Percentiles rank a stretch among this genome's conserved stretches.
Evolutionary conservation across 2,329 filamentous ascomycete genomes (phyloP).

Genomic region (Paecilomyces variotii): DNA sequence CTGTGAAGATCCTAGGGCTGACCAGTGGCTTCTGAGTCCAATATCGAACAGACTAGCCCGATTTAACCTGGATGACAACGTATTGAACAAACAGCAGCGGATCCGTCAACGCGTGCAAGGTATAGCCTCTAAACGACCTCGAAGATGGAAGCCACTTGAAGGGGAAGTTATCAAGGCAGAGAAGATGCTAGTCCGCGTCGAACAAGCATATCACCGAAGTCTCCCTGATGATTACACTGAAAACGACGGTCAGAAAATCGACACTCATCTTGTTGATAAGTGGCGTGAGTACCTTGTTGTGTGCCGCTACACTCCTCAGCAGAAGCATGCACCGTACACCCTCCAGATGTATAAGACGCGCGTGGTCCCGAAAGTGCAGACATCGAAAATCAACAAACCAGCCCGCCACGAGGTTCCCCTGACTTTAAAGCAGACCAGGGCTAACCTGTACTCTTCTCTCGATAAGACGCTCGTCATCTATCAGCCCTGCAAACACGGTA

Average conservation of each 20-base stretch:
- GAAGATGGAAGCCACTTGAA: conserved; percentile 37
- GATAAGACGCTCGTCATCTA: conserved; percentile 62
- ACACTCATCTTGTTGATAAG: conserved; percentile 52
- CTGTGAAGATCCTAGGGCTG: conserved; percentile 10
- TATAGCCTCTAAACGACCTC: conserved; percentile 25
- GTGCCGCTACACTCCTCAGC: conserved; percentile 47
- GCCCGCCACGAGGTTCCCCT: conserved; percentile 52
- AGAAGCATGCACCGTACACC: conserved; percentile 47
- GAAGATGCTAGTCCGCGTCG: conserved; percentile 59
- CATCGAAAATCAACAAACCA: conserved; percentile 44
- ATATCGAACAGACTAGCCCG: conserved; percentile 30
- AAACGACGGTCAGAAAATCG: conserved; percentile 52
- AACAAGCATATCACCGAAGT: conserved; percentile 42
- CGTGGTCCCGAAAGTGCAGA: conserved; percentile 55
- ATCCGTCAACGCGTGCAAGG: conserved; percentile 29
- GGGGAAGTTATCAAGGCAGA: conserved; percentile 61
- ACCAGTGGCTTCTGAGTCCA: conserved; percentile 12
- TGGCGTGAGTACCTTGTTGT: conserved; percentile 59
- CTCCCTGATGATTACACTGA: conserved; percentile 56
- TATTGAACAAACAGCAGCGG: conserved; percentile 32
- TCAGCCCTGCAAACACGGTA: conserved; percentile 46
- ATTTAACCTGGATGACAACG: conserved; percentile 38
- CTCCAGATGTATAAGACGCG: conserved; percentile 56
- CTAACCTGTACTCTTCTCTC: conserved; percentile 58
- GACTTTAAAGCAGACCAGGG: conserved; percentile 44